Conservation (phyloP, 108 stramenopile species). For the Cyclotella atomus region DNA sequence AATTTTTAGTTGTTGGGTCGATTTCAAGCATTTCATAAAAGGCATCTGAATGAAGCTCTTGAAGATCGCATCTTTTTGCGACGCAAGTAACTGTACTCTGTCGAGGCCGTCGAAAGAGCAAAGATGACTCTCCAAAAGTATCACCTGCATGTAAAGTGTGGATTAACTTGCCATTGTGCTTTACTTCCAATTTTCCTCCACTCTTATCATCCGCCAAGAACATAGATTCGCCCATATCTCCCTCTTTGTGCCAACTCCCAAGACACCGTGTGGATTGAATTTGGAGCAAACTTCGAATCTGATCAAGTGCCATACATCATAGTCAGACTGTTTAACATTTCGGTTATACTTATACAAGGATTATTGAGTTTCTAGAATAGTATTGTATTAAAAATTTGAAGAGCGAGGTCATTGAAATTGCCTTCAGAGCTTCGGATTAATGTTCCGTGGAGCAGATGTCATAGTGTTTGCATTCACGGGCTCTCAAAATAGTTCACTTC, state of each 20-base stretch:
- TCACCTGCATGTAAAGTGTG: conserved; percentile 66
- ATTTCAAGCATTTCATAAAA: conserved; percentile 67
- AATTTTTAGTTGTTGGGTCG: conserved; percentile 42
- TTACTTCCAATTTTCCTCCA: conserved; percentile 61
- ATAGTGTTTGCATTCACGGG: too few species aligned
- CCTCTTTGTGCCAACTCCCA: conserved; percentile 55
- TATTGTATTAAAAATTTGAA: too few species aligned
- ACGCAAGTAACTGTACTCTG: conserved; percentile 71
- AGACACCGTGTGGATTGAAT: background rate
- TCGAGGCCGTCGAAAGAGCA: conserved; percentile 62
- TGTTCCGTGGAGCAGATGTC: too few species aligned
- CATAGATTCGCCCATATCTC: conserved; percentile 67
- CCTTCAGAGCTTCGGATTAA: too few species aligned
- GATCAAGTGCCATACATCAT: too few species aligned
- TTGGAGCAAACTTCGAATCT: background rate
- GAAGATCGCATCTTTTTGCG: conserved; percentile 57
- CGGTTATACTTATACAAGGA: too few species aligned
- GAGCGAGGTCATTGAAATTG: too few species aligned
- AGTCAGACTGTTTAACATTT: too few species aligned
- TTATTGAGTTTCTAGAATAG: too few species aligned
- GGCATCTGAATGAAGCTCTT: conserved; percentile 70
- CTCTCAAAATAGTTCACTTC: too few species aligned
- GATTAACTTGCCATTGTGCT: conserved; percentile 47
- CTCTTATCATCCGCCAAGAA: conserved; percentile 55
- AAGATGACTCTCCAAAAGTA: conserved; percentile 76